phyloP scores from a whole-genome alignment of 164 flowering plant species.

The Dillenia turbinata region DNA sequence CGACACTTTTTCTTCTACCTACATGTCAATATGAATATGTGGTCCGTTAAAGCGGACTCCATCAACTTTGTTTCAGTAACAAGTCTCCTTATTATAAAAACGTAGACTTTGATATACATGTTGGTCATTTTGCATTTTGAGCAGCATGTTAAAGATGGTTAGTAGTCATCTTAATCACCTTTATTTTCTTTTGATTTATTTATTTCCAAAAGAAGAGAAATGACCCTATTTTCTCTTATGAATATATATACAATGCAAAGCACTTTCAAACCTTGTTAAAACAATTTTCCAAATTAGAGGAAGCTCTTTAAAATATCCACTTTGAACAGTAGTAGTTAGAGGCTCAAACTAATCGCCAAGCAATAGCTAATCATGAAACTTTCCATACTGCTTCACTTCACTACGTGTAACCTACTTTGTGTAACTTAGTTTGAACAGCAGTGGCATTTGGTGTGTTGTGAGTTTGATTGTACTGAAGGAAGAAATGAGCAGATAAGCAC shows the following conservation, averaged over 20 bases:
- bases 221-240: neutral
- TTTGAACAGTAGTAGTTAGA: constrained; percentile 75
- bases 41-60: constrained; percentile 53
- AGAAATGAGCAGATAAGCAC: constrained; percentile 74
- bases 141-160: constrained; percentile 70
- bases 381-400: too few species aligned
- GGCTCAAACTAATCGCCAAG: constrained; percentile 73
- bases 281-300: constrained; percentile 67
- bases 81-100: constrained; percentile 66
- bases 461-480: constrained; percentile 67
- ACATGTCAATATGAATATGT: constrained; percentile 36
- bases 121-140: constrained; percentile 47
- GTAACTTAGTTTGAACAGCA: too few species aligned
- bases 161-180: constrained; percentile 6
- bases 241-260: constrained; percentile 47
- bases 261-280: constrained; percentile 83
- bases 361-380: constrained; percentile 30
- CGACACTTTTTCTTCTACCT: neutral
- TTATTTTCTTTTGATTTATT: neutral
- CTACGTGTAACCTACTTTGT: too few species aligned
- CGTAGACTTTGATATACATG: constrained; percentile 53
- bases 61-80: constrained; percentile 75
- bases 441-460: too few species aligned
- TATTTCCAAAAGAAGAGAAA: neutral
- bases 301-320: constrained; percentile 64